A percentile compares a stretch with the other conserved stretches of the same genome.
Evolutionary conservation across 1,284 basidiomycete species (phyloP).

Genomic region (Heterobasidion occidentale): DNA sequence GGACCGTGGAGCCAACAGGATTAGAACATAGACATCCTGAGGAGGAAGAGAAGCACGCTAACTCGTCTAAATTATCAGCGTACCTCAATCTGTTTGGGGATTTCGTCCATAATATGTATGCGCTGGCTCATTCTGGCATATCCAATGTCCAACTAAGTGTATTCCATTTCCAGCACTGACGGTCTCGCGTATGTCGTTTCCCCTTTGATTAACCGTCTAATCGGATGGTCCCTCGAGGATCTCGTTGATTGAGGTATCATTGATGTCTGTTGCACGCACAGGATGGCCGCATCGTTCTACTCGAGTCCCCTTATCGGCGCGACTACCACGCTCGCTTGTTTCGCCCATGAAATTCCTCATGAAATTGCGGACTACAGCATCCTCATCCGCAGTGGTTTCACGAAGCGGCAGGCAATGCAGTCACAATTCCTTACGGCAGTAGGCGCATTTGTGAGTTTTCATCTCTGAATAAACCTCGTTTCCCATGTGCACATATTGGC

Average conservation of each 20-base stretch:
- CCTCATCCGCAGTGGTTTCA: slow-evolving; percentile 81
- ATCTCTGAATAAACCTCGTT: not conserved
- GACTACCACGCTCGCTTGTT: slow-evolving; percentile 85
- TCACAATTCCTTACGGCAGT: slow-evolving; percentile 86
- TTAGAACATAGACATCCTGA: slow-evolving; percentile 13
- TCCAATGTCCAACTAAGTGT: not conserved
- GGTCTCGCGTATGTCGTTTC: slow-evolving; percentile 4
- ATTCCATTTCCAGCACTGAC: slow-evolving; percentile 7
- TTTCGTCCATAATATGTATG: slow-evolving; percentile 82
- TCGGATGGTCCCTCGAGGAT: no score
- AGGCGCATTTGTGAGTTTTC: slow-evolving; percentile 71
- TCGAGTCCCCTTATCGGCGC: slow-evolving; percentile 84
- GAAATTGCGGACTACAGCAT: slow-evolving; percentile 92
- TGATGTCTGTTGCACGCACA: slow-evolving; percentile 18
- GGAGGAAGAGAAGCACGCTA: slow-evolving; percentile 23
- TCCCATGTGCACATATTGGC: not conserved
- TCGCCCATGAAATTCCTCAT: slow-evolving; percentile 88
- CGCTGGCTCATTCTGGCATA: slow-evolving; percentile 7
- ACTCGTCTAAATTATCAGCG: slow-evolving; percentile 72
- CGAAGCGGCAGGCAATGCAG: slow-evolving; percentile 84
- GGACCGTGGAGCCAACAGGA: slow-evolving; percentile 7
- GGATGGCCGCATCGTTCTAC: slow-evolving; percentile 89
- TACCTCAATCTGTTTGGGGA: slow-evolving; percentile 89
- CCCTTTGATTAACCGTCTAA: not conserved
- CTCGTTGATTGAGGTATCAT: not conserved